phyloP scores from a whole-genome alignment of 768 basidiomycete species.

The Mycena latifolia region DNA sequence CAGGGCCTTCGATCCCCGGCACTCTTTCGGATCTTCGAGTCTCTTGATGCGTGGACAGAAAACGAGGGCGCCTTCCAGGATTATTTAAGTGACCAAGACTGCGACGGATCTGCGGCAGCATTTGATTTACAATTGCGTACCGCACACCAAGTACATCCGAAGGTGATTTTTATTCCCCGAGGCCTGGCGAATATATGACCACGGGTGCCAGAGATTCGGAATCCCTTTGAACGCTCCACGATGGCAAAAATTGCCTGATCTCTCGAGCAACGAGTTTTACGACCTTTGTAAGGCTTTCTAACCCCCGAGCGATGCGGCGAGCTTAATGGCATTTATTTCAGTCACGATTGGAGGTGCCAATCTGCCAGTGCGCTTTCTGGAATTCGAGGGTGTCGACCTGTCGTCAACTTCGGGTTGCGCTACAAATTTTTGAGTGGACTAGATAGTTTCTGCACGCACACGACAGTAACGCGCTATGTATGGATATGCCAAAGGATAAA shows the following conservation, averaged over 20 bases:
- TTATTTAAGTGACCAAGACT: constrained; percentile 39
- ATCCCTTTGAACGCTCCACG: constrained; percentile 40
- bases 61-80: constrained; percentile 42
- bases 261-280: constrained; percentile 47
- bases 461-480: constrained; percentile 7
- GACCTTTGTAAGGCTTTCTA: constrained; percentile 40
- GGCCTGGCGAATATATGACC: not conserved
- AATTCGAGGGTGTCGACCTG: constrained; percentile 39
- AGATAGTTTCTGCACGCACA: not conserved
- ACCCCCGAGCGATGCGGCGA: not conserved
- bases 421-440: constrained; percentile 18
- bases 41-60: constrained; percentile 40
- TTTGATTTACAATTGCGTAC: constrained; percentile 40
- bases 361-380: constrained; percentile 40
- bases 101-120: constrained; percentile 32
- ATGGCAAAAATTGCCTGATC: constrained; percentile 40
- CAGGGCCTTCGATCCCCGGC: constrained; percentile 37
- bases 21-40: constrained; percentile 38
- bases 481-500: not conserved
- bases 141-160: constrained; percentile 42
- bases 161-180: constrained; percentile 35
- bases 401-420: constrained; percentile 5
- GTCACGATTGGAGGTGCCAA: constrained; percentile 41
- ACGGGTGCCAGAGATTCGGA: constrained; percentile 41
- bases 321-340: constrained; percentile 12